Conservation (phyloP, 106 monocot genomes). For the Acorus calamus region DNA sequence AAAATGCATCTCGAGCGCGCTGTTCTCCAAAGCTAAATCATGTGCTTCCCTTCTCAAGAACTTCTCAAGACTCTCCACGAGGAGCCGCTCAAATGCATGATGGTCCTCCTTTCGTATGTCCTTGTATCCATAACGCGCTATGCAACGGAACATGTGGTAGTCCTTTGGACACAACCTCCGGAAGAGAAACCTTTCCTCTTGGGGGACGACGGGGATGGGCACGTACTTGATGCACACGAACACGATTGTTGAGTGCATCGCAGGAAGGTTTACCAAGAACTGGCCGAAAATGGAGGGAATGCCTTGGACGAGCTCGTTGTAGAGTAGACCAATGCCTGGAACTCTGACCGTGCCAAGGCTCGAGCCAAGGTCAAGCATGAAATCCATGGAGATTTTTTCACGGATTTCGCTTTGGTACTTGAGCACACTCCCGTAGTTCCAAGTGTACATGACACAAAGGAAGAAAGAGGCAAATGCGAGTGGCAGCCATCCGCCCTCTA, state of each 20-base stretch:
- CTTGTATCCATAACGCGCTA: constrained; percentile 87
- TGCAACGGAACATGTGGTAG: constrained; percentile 84
- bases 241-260: constrained; percentile 68
- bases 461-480: constrained; percentile 64
- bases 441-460: constrained; percentile 67
- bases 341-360: constrained; percentile 63
- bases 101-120: constrained; percentile 72
- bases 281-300: constrained; percentile 73
- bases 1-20: constrained; percentile 12
- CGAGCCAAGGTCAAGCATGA: constrained; percentile 60
- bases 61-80: constrained; percentile 71
- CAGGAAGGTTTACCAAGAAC: constrained; percentile 60
- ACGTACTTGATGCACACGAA: constrained; percentile 88
- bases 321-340: constrained; percentile 75
- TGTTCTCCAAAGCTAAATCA: constrained; percentile 51
- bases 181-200: constrained; percentile 73
- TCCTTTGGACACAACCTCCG: constrained; percentile 66
- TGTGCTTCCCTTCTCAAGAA: constrained; percentile 67
- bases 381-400: constrained; percentile 82
- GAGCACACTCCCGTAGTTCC: constrained; percentile 82
- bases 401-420: constrained; percentile 79
- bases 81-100: constrained; percentile 48
- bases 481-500: constrained; percentile 80
- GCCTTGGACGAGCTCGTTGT: constrained; percentile 79
- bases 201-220: constrained; percentile 62